A percentile compares a stretch with the other conserved stretches of the same genome.
These are phyloP conservation scores for Kwoniella sp. DNA, from an alignment of 768 basidiomycete species.

Conservation along the genomic window DNA sequence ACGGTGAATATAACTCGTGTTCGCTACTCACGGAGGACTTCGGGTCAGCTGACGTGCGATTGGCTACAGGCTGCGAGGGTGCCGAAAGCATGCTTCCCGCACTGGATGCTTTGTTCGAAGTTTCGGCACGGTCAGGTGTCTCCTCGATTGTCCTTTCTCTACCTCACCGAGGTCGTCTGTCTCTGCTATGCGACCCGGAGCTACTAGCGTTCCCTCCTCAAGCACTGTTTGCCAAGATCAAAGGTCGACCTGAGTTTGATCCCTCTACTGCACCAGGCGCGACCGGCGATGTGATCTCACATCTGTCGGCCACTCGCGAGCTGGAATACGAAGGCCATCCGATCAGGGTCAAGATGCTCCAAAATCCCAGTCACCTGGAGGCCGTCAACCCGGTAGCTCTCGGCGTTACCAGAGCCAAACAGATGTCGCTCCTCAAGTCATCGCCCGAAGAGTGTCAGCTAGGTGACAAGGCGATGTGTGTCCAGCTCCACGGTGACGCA, in stretches of 20 bases:
- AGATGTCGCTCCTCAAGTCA: conserved; percentile 75
- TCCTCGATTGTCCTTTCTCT: conserved; percentile 76
- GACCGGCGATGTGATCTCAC: conserved; percentile 84
- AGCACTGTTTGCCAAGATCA: conserved; percentile 83
- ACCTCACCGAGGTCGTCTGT: conserved; percentile 86
- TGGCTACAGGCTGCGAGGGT: conserved; percentile 73
- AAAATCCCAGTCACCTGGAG: conserved; percentile 56
- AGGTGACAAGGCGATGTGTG: conserved; percentile 77
- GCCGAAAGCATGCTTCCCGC: conserved; percentile 93
- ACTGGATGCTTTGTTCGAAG: conserved; percentile 72
- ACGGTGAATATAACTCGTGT: conserved; percentile 34
- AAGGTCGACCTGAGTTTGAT: conserved; percentile 57
- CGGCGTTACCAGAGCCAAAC: conserved; percentile 88
- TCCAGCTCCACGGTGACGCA: conserved; percentile 89
- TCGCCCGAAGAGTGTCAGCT: conserved; percentile 59
- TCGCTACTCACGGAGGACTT: neutral
- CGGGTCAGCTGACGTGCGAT: neutral
- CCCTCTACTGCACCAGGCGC: conserved; percentile 57
- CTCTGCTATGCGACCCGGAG: conserved; percentile 69
- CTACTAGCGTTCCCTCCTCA: conserved; percentile 69
- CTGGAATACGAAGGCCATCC: conserved; percentile 62
- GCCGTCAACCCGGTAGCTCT: conserved; percentile 84
- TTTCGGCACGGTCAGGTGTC: conserved; percentile 68
- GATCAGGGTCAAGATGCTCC: conserved; percentile 75
- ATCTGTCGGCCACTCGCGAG: conserved; percentile 70